Evolutionary conservation across 768 basidiomycete genomes (phyloP).

Genomic region (Xanthoconium stramineum): DNA sequence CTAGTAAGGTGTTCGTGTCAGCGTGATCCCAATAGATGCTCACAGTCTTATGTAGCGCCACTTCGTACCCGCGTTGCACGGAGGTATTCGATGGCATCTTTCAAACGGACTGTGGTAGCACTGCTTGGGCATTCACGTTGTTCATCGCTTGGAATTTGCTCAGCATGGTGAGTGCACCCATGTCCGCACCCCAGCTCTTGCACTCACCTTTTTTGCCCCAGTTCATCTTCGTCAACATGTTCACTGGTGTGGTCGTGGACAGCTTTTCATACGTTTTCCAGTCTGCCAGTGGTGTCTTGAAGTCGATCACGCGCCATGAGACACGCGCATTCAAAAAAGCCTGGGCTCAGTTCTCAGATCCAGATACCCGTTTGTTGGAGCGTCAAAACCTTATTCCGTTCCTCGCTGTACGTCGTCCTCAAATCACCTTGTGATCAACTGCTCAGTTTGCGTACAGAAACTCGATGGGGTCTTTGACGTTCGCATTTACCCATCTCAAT

Average conservation of each 20-base stretch:
- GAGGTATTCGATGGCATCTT: slow-evolving; percentile 40
- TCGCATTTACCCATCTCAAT: slow-evolving; percentile 73
- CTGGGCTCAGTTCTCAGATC: slow-evolving; percentile 83
- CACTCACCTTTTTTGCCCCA: slow-evolving; percentile 27
- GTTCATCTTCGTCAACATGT: slow-evolving; percentile 97
- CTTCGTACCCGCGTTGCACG: slow-evolving; percentile 80
- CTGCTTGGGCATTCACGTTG: slow-evolving; percentile 77
- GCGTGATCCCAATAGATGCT: not conserved
- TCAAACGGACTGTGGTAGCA: slow-evolving; percentile 88
- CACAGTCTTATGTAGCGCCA: slow-evolving; percentile 43
- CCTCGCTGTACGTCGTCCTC: slow-evolving; percentile 62
- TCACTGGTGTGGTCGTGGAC: slow-evolving; percentile 94
- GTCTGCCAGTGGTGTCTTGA: slow-evolving; percentile 67
- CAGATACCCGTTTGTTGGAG: slow-evolving; percentile 74
- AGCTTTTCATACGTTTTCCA: slow-evolving; percentile 96
- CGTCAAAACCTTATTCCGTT: slow-evolving; percentile 69
- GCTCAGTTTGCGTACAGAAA: slow-evolving; percentile 45
- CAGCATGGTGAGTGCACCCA: slow-evolving; percentile 65
- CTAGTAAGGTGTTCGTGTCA: slow-evolving; percentile 48
- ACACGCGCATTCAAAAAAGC: slow-evolving; percentile 94
- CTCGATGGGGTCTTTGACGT: slow-evolving; percentile 87
- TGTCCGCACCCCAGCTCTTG: slow-evolving; percentile 16
- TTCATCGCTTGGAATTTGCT: slow-evolving; percentile 95
- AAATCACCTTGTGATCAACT: not conserved
- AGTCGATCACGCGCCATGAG: slow-evolving; percentile 80